A percentile compares a stretch with the other conserved stretches of the same genome.
Conservation (phyloP, 208 protist genomes). For the Leishmania guyanensis region DNA sequence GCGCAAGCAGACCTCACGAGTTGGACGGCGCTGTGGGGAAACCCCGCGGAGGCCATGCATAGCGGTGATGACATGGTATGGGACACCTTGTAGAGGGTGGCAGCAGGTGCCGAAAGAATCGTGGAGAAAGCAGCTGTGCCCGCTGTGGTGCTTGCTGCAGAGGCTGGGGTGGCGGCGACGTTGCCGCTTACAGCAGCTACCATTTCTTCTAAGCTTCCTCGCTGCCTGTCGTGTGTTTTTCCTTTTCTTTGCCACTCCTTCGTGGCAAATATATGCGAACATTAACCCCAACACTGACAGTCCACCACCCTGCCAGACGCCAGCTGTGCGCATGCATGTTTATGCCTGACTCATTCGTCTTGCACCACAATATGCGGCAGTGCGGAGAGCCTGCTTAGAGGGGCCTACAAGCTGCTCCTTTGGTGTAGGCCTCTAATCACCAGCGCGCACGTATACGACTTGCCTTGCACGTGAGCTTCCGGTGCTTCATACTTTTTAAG, state of each 20-base stretch:
- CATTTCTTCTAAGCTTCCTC: background rate
- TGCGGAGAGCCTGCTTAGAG: background rate
- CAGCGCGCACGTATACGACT: background rate
- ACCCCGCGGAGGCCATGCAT: background rate
- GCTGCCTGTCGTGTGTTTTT: background rate
- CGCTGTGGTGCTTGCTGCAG: background rate
- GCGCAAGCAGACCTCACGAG: conserved; percentile 22
- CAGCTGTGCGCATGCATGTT: background rate
- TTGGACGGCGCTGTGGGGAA: background rate
- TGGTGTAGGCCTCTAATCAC: background rate
- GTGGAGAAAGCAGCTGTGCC: background rate
- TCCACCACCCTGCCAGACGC: background rate
- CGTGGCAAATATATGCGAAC: background rate
- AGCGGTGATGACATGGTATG: conserved; percentile 25
- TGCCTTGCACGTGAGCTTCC: background rate
- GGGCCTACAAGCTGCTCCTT: background rate
- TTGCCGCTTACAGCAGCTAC: background rate
- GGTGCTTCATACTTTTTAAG: background rate
- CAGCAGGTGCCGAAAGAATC: background rate
- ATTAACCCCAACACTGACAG: background rate
- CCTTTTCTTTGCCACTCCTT: background rate
- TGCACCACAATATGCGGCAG: background rate
- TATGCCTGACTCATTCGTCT: background rate
- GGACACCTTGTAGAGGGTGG: conserved; percentile 10
- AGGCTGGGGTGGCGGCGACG: background rate